A percentile compares a stretch with the other conserved stretches of the same genome.
Evolutionary conservation across 1,284 basidiomycete genomes (phyloP).

Genomic region (Boletellus dicymbophilus): DNA sequence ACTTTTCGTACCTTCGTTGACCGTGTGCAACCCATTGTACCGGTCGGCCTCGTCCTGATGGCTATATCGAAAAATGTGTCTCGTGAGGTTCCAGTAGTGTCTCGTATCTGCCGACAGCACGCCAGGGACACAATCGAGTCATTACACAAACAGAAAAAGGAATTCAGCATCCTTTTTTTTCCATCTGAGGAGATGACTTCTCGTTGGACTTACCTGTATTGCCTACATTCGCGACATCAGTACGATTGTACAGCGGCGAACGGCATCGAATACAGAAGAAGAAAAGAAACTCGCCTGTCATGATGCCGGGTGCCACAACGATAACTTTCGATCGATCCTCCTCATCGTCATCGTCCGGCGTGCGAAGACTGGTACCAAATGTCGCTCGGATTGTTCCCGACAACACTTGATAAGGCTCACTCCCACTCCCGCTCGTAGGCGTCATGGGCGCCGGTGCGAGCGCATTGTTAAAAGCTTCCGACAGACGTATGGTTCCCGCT

Average conservation of each 20-base stretch:
- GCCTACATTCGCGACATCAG: constrained; percentile 22
- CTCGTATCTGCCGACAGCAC: constrained; percentile 41
- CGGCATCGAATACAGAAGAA: too few species aligned
- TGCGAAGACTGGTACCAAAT: constrained; percentile 26
- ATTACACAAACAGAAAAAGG: too few species aligned
- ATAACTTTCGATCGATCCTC: constrained; percentile 13
- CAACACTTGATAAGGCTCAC: constrained; percentile 51
- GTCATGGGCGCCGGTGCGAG: constrained; percentile 54
- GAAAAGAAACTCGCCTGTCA: constrained; percentile 29
- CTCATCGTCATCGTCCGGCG: too few species aligned
- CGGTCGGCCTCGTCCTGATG: constrained; percentile 35
- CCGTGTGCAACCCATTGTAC: constrained; percentile 51
- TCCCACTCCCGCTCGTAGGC: constrained; percentile 39
- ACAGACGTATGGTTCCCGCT: constrained; percentile 26
- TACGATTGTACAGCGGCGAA: background rate
- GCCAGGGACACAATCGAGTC: too few species aligned
- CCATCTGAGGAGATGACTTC: constrained; percentile 12
- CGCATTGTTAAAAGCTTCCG: constrained; percentile 40
- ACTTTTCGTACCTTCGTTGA: constrained; percentile 47
- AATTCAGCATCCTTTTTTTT: constrained; percentile 26
- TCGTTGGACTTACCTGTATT: constrained; percentile 35
- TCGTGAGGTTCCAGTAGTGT: constrained; percentile 46
- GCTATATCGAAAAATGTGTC: constrained; percentile 53
- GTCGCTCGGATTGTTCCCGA: constrained; percentile 48
- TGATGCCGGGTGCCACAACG: constrained; percentile 18